These are phyloP conservation scores for Bretziella fagacearum DNA, from an alignment of 2,329 filamentous ascomycete genomes.

Conservation along the genomic window DNA sequence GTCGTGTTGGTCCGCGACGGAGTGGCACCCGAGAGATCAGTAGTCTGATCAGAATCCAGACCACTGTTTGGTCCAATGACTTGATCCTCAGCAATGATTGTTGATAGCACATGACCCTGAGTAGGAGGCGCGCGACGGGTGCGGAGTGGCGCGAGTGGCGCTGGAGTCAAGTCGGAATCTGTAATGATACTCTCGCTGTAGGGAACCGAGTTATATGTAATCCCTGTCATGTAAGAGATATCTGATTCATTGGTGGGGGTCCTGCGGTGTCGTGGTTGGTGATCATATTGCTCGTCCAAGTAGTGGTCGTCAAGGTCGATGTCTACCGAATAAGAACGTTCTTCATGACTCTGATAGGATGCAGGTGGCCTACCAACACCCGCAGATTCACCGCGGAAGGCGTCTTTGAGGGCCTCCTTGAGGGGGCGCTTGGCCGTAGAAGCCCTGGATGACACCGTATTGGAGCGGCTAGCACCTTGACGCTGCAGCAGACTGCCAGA, in stretches of 20 bases:
- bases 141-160: conserved; percentile 17
- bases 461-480: conserved; percentile 36
- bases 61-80: conserved; percentile 23
- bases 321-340: conserved; percentile 21
- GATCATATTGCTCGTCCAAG: conserved; percentile 18
- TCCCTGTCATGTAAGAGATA: conserved; percentile 7
- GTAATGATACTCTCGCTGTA: conserved; percentile 11
- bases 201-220: not conserved
- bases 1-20: conserved; percentile 35
- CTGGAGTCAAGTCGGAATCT: conserved; percentile 16
- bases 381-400: conserved; percentile 44
- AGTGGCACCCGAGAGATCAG: conserved; percentile 17
- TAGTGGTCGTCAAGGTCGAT: conserved; percentile 17
- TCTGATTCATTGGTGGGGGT: conserved; percentile 7
- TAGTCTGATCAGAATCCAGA: conserved; percentile 34
- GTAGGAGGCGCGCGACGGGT: conserved; percentile 32
- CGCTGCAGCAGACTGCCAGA: conserved; percentile 32
- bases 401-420: conserved; percentile 41
- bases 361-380: conserved; percentile 29
- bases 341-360: conserved; percentile 33
- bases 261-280: conserved; percentile 7
- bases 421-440: conserved; percentile 30
- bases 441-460: conserved; percentile 18
- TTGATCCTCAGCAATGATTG: conserved; percentile 37
- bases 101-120: conserved; percentile 40